These are phyloP conservation scores for Silene uniflora DNA, from an alignment of 148 eudicot species.

Conservation along the genomic window DNA sequence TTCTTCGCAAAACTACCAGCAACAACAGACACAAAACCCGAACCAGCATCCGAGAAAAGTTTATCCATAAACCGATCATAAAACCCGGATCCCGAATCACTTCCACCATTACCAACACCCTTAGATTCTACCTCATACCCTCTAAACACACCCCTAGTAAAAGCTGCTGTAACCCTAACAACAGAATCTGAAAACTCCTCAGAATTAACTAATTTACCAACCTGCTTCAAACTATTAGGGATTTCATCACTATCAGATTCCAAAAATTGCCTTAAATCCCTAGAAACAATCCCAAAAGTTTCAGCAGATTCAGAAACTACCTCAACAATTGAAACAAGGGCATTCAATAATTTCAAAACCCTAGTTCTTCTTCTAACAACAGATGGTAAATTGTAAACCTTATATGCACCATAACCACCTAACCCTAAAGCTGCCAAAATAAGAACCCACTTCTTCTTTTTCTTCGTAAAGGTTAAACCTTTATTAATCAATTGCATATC, in stretches of 20 bases:
- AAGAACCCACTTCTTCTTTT: conserved; percentile 52
- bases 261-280: conserved; percentile 57
- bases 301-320: conserved; percentile 54
- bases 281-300: conserved; percentile 51
- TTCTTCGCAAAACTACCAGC: conserved; percentile 80
- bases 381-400: conserved; percentile 57
- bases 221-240: conserved; percentile 65
- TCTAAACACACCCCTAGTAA: conserved; percentile 52
- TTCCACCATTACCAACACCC: conserved; percentile 19
- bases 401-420: conserved; percentile 55
- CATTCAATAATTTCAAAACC: conserved; percentile 34
- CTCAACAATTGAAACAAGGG: conserved; percentile 47
- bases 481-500: conserved; percentile 48
- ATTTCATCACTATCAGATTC: conserved; percentile 62
- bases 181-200: conserved; percentile 51
- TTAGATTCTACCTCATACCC: conserved; percentile 39
- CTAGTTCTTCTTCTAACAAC: conserved; percentile 45
- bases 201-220: conserved; percentile 51
- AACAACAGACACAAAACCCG: conserved; percentile 76
- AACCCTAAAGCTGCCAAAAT: conserved; percentile 54
- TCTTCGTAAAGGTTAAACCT: conserved; percentile 40
- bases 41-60: conserved; percentile 61
- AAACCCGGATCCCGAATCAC: conserved; percentile 34
- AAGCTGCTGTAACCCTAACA: conserved; percentile 41
- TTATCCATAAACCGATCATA: conserved; percentile 58